A percentile compares a stretch with the other conserved stretches of the same genome.
Conservation (phyloP, 2,329 filamentous ascomycete genomes). For the Trichophyton equinum region DNA sequence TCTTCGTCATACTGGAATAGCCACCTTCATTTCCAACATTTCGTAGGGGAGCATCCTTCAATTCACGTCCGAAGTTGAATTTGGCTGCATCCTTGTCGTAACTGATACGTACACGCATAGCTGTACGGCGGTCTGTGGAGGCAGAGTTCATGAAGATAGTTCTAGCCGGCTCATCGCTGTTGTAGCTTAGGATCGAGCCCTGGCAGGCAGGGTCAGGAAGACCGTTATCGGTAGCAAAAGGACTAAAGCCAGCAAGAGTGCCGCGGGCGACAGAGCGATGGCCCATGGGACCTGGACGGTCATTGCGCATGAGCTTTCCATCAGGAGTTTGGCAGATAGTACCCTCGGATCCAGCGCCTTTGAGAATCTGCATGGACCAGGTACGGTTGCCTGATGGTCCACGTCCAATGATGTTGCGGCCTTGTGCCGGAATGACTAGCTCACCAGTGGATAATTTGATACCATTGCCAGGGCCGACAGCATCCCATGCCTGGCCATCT, state of each 20-base stretch:
- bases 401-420: conserved; percentile 17
- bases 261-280: conserved; percentile 4
- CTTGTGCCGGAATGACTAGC: conserved; percentile 15
- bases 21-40: conserved; percentile 6
- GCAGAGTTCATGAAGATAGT: conserved; percentile 8
- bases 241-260: conserved; percentile 2
- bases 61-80: conserved; percentile 3
- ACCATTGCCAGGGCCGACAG: conserved; percentile 17
- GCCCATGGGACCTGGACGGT: not conserved
- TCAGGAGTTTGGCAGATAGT: conserved; percentile 7
- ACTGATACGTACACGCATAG: conserved; percentile 7
- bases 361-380: conserved; percentile 12
- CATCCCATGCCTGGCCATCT: conserved; percentile 14
- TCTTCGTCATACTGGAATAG: conserved; percentile 9
- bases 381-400: conserved; percentile 15
- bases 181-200: conserved; percentile 5
- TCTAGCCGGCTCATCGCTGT: not conserved
- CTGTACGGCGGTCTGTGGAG: not conserved
- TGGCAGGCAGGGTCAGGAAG: conserved; percentile 7
- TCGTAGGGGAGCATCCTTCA: conserved; percentile 1
- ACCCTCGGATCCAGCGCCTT: conserved; percentile 5
- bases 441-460: conserved; percentile 15
- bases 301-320: conserved; percentile 6
- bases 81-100: conserved; percentile 7
- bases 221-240: conserved; percentile 2